These are phyloP conservation scores for Chlorophyllum brunneum DNA, from an alignment of 768 basidiomycete genomes.

Conservation along the genomic window DNA sequence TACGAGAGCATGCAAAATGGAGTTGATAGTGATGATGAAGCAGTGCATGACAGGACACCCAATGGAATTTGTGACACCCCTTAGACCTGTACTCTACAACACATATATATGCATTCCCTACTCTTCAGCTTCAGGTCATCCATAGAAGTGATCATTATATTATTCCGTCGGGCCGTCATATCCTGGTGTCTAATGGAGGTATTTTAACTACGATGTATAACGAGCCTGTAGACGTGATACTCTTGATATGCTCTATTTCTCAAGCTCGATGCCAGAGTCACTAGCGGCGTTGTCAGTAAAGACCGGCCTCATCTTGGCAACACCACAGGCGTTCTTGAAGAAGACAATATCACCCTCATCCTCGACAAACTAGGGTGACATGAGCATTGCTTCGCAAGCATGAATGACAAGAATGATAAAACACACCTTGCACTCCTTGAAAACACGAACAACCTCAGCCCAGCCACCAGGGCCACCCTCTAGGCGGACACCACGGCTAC, in stretches of 20 bases:
- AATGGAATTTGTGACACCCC: background rate
- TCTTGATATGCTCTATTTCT: slow-evolving; percentile 31
- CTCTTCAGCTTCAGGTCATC: background rate
- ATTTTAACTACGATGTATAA: background rate
- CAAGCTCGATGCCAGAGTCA: slow-evolving; percentile 53
- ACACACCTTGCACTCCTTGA: slow-evolving; percentile 69
- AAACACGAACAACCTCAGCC: slow-evolving; percentile 77
- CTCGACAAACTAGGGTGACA: slow-evolving; percentile 69
- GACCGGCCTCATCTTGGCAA: slow-evolving; percentile 67
- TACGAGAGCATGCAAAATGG: slow-evolving; percentile 23
- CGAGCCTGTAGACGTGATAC: background rate
- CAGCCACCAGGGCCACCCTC: slow-evolving; percentile 75
- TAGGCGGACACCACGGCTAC: slow-evolving; percentile 56
- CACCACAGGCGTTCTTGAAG: slow-evolving; percentile 83
- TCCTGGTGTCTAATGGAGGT: slow-evolving; percentile 2
- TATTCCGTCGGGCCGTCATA: slow-evolving; percentile 2
- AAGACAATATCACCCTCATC: slow-evolving; percentile 89
- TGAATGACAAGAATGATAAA: background rate
- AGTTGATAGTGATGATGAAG: background rate
- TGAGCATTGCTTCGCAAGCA: background rate
- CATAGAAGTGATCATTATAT: background rate
- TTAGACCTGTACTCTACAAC: background rate
- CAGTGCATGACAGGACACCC: background rate
- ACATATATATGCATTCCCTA: background rate
- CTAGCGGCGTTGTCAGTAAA: slow-evolving; percentile 55